Base-by-base conservation (phyloP, 1,284 basidiomycete genomes). In the Stygiomarasmius scandens region DNA sequence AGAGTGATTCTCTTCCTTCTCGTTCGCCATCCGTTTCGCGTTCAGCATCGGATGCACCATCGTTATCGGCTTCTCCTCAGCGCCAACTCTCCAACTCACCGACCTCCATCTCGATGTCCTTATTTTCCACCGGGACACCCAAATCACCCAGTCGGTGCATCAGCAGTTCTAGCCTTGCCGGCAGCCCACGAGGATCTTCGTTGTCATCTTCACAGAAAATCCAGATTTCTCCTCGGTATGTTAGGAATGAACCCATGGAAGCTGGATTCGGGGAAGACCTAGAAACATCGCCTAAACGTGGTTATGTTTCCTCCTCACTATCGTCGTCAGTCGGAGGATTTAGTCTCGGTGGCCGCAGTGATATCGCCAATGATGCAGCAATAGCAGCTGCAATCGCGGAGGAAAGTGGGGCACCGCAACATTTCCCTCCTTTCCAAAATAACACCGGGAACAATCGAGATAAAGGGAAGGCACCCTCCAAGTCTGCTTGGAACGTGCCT, bases 191-290 rank as follows among this genome's bases (percentile, higher is more conserved):
- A 10, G 54, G 68, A 14, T 54, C 65, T 1, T 66, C 64, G 1
- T 67, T 74, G 0, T 41, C 49, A 2, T 79, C 78, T 10, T 79
- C 75, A 59, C 65, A 67, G 32, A 81, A 78, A 62, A 67, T 79
- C 1, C 77, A 77, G 38, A 68, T 80, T 1, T 72, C 71, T 0
- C 69, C 71, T 60, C 74, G 63, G 32, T 41, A 12, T n/a, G 68
- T 48, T 64, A 58, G 63, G 25, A 64, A 68, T 0, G 77, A 83
- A 60, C 73, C 79, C 0, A 73, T 70, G 66, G 77, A 81, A 64
- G 78, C 78, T 1, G 75, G 73, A 2, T 61, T 61, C 47, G 70
- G 41, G 14, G 52, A 27, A 46, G 54, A 23, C 52, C 51, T n/a
- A 41, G 11, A 12, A n/a, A n/a, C 16, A 9, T 41, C 14, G 6